phyloP scores from a whole-genome alignment of 768 basidiomycete genomes.

The Strobilomyces echinocephalus region DNA sequence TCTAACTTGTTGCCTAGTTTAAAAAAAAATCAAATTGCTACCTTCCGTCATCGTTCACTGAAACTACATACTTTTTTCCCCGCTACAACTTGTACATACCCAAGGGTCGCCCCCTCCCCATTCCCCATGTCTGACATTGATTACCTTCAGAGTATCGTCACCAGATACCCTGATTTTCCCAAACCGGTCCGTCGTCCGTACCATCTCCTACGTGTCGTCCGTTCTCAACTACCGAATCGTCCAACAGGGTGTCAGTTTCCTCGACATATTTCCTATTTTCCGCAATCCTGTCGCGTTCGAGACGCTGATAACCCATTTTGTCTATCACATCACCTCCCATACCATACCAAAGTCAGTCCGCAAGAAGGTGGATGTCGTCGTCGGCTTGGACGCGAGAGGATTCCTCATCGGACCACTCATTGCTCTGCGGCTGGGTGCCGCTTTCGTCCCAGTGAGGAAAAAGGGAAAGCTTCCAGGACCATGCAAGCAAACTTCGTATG shows the following conservation, averaged over 20 bases:
- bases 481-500: constrained; percentile 68
- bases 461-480: constrained; percentile 90
- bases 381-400: constrained; percentile 93
- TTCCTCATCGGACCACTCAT: constrained; percentile 93
- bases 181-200: constrained; percentile 60
- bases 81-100: not conserved
- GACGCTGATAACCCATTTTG: constrained; percentile 82
- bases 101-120: not conserved
- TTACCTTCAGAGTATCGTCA: constrained; percentile 58
- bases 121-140: constrained; percentile 69
- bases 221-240: not conserved
- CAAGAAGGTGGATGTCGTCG: constrained; percentile 83
- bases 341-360: constrained; percentile 57
- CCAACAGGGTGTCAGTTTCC: constrained; percentile 77
- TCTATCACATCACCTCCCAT: constrained; percentile 78
- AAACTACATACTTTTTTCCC: not conserved
- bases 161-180: constrained; percentile 73
- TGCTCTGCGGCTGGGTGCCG: constrained; percentile 84
- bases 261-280: constrained; percentile 94
- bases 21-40: not conserved
- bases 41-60: constrained; percentile 1
- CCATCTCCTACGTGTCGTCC: not conserved
- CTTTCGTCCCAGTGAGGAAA: constrained; percentile 95
- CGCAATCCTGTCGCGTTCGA: constrained; percentile 84
- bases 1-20: not conserved